These are phyloP conservation scores for Melaleuca alternifolia DNA, from an alignment of 345 rosid genomes.

Conservation along the genomic window DNA sequence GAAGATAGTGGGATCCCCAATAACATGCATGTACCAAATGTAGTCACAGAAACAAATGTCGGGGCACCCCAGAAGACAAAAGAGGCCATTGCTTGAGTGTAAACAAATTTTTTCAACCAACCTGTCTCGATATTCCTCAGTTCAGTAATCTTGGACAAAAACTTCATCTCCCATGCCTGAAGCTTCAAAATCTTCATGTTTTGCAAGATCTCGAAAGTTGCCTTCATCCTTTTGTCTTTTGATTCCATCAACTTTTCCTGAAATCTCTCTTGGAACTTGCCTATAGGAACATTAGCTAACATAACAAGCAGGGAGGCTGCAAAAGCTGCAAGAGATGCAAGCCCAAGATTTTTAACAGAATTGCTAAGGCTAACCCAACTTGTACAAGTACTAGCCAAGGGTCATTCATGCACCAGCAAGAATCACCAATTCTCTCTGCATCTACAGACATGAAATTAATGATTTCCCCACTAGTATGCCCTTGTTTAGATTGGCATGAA, in stretches of 20 bases:
- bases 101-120: conserved; percentile 49
- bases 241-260: conserved; percentile 68
- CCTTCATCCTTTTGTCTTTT: conserved; percentile 57
- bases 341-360: conserved; percentile 52
- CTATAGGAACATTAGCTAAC: conserved; percentile 46
- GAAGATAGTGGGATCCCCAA: conserved; percentile 52
- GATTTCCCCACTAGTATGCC: conserved; percentile 60
- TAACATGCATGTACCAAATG: conserved; percentile 54
- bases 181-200: conserved; percentile 78
- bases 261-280: conserved; percentile 46
- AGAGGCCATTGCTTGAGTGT: conserved; percentile 31
- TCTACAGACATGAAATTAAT: conserved; percentile 65
- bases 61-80: conserved; percentile 69
- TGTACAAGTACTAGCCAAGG: conserved; percentile 50
- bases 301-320: conserved; percentile 41
- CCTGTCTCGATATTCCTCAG: conserved; percentile 37
- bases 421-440: conserved; percentile 49
- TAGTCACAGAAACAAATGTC: conserved; percentile 42
- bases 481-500: conserved; percentile 41
- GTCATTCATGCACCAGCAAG: conserved; percentile 49
- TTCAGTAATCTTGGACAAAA: conserved; percentile 46
- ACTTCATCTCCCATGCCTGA: conserved; percentile 78
- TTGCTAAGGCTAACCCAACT: conserved; percentile 40
- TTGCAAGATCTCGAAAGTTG: conserved; percentile 49
- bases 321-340: conserved; percentile 46